Conservation (phyloP, 2,329 filamentous ascomycete species). For the Ophiostoma populinum region DNA sequence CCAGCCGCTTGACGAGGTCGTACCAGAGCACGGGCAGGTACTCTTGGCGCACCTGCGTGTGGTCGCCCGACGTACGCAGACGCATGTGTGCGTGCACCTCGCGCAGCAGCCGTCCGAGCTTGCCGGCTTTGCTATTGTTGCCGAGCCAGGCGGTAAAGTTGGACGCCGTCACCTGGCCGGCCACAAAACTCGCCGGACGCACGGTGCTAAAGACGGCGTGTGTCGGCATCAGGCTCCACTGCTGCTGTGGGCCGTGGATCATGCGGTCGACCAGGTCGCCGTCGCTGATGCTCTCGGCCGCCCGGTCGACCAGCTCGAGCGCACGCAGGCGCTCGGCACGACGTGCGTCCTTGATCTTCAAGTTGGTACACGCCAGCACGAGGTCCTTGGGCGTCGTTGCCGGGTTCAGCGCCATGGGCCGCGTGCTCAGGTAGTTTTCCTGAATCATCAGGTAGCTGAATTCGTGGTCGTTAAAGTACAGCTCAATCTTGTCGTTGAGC, state of each 20-base stretch:
- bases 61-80: conserved; percentile 72
- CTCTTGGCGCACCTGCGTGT: conserved; percentile 85
- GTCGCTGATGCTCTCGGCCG: conserved; percentile 91
- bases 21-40: conserved; percentile 84
- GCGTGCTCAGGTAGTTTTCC: conserved; percentile 86
- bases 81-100: conserved; percentile 98
- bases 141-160: conserved; percentile 85
- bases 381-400: conserved; percentile 33
- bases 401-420: conserved; percentile 47
- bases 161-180: conserved; percentile 59
- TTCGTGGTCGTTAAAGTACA: conserved; percentile 98
- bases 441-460: conserved; percentile 97
- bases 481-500: conserved; percentile 91
- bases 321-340: conserved; percentile 48
- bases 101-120: conserved; percentile 64
- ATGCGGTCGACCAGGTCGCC: conserved; percentile 91
- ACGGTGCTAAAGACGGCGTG: conserved; percentile 95
- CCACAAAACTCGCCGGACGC: conserved; percentile 69
- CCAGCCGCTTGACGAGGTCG: conserved; percentile 55
- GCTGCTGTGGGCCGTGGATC: conserved; percentile 96
- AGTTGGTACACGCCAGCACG: conserved; percentile 34
- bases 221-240: conserved; percentile 95
- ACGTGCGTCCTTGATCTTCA: background rate
- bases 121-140: conserved; percentile 77
- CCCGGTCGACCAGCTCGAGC: conserved; percentile 73